Evolutionary conservation across 495 filamentous ascomycete species (phyloP).

Genomic region (Astrothelium subdiscretum): DNA sequence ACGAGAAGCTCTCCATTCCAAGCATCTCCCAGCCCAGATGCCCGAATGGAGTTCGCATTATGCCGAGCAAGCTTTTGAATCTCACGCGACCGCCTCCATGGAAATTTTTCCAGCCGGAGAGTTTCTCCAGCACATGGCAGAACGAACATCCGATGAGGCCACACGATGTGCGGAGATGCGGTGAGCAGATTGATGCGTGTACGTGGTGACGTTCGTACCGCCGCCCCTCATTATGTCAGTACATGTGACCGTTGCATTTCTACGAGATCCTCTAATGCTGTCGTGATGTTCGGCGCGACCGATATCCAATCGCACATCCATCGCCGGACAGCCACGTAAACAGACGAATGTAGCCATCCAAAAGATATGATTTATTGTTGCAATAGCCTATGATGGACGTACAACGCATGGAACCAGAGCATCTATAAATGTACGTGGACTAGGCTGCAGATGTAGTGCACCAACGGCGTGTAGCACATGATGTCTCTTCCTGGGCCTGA

Average conservation of each 20-base stretch:
- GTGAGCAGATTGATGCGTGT: neutral
- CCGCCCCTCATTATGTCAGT: neutral
- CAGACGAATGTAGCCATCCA: neutral
- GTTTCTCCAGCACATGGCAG: neutral
- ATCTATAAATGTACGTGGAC: neutral
- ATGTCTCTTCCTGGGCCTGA: neutral
- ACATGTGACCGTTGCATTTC: slow-evolving; percentile 3
- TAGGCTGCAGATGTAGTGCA: neutral
- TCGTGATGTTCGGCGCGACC: neutral
- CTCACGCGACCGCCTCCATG: neutral
- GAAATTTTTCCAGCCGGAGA: neutral
- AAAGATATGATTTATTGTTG: neutral
- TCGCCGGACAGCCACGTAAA: neutral
- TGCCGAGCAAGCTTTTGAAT: neutral
- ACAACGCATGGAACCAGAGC: neutral
- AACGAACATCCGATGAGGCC: neutral
- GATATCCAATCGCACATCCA: neutral
- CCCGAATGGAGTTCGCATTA: neutral
- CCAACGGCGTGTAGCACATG: neutral
- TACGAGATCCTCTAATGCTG: neutral
- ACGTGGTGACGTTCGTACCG: neutral
- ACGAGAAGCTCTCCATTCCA: neutral
- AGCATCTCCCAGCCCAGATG: neutral
- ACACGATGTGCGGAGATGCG: neutral
- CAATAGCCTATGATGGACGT: neutral